These are phyloP conservation scores for Eucalyptus regnans DNA, from an alignment of 345 rosid species.

Conservation along the genomic window DNA sequence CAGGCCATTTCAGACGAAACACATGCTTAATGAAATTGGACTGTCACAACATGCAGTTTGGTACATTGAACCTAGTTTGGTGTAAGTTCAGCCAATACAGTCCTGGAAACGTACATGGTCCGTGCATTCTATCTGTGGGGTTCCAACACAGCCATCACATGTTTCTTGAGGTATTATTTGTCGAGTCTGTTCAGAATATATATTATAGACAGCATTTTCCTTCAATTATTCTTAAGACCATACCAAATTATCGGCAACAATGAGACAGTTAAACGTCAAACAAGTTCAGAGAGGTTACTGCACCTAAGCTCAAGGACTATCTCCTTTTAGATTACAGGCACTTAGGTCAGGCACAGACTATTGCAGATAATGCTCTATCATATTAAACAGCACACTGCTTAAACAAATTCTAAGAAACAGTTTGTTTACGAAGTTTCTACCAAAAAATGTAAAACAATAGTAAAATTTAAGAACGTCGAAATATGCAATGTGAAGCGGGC, in stretches of 20 bases:
- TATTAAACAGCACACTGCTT: not conserved
- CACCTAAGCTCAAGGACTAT: not conserved
- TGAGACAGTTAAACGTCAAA: not conserved
- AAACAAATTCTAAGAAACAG: not conserved
- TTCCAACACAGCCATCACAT: not conserved
- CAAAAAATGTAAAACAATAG: not conserved
- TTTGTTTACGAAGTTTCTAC: accelerated
- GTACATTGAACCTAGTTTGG: not conserved
- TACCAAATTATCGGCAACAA: not conserved
- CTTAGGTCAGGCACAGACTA: not conserved
- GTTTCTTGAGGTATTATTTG: not conserved
- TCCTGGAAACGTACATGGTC: not conserved
- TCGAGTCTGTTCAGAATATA: not conserved
- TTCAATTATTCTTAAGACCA: not conserved
- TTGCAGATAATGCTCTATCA: not conserved
- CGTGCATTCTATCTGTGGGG: not conserved
- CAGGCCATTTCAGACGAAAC: not conserved
- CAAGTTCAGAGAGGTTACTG: not conserved
- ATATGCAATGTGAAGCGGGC: not conserved
- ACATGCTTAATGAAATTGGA: not conserved
- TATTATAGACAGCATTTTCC: not conserved
- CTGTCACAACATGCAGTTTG: not conserved
- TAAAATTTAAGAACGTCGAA: not conserved
- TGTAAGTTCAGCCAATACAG: not conserved
- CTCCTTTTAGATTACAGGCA: not conserved